These are phyloP conservation scores for Fomitopsis schrenkii DNA, from an alignment of 1,284 basidiomycete genomes.

Conservation along the genomic window DNA sequence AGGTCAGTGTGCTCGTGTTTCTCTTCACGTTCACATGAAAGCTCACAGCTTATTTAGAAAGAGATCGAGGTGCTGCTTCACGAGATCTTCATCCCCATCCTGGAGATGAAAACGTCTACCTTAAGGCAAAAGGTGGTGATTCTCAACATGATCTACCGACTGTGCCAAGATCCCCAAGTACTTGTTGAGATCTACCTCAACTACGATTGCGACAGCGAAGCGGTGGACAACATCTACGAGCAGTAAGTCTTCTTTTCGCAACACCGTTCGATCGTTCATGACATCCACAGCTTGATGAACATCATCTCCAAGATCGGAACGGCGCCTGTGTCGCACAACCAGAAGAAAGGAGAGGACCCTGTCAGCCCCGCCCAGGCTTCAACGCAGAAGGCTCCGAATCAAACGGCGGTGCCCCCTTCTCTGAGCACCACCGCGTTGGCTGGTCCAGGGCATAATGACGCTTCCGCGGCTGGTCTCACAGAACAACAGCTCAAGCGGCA, in stretches of 20 bases:
- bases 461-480: constrained; percentile 61
- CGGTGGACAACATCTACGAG: constrained; percentile 94
- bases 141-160: constrained; percentile 78
- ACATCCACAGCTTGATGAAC: constrained; percentile 74
- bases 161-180: constrained; percentile 94
- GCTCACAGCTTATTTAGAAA: constrained; percentile 59
- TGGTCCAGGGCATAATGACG: constrained; percentile 65
- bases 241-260: constrained; percentile 48
- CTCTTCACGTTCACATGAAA: background rate
- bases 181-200: constrained; percentile 97
- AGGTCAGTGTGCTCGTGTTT: constrained; percentile 44
- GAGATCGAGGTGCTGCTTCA: constrained; percentile 98
- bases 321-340: constrained; percentile 50
- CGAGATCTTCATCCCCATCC: constrained; percentile 98
- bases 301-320: constrained; percentile 89
- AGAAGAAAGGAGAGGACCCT: constrained; percentile 50
- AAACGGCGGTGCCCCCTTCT: constrained; percentile 49
- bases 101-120: constrained; percentile 97
- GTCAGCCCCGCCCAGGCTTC: constrained; percentile 55
- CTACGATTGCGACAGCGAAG: constrained; percentile 94
- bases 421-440: constrained; percentile 68
- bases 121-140: constrained; percentile 93
- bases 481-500: constrained; percentile 86
- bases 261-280: background rate
- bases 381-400: constrained; percentile 44